These are phyloP conservation scores for Elongisporangium undulatum DNA, from an alignment of 352 stramenopile species.

Conservation along the genomic window DNA sequence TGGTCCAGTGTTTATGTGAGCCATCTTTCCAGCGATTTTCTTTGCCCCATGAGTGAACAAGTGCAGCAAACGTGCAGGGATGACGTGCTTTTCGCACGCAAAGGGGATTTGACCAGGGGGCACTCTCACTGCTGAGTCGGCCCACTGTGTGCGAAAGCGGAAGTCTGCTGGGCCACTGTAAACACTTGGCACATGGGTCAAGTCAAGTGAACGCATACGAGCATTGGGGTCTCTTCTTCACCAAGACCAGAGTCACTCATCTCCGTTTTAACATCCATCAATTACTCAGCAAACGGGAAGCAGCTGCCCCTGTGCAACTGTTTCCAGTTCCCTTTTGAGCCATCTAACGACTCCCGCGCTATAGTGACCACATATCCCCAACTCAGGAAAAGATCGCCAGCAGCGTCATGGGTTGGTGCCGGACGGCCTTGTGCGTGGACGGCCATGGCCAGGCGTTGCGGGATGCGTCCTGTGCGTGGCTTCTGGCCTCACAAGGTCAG, in stretches of 20 bases:
- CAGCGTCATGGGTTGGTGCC: background rate
- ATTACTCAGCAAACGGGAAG: no score
- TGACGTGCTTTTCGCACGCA: background rate
- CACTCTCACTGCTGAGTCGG: background rate
- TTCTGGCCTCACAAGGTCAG: constrained; percentile 23
- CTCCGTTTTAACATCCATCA: background rate
- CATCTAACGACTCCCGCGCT: background rate
- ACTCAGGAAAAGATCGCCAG: background rate
- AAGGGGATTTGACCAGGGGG: background rate
- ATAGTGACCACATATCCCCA: background rate
- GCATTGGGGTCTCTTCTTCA: background rate
- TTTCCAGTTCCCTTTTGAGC: no score
- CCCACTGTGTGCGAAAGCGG: no score
- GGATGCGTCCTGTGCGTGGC: constrained; percentile 17
- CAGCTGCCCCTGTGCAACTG: background rate
- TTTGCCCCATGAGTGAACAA: background rate
- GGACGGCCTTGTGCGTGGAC: constrained; percentile 16
- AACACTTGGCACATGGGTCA: background rate
- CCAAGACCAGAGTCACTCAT: background rate
- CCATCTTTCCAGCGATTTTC: background rate
- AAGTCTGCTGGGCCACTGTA: background rate
- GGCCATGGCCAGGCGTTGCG: constrained; percentile 16
- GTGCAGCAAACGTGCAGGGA: background rate
- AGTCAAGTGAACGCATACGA: background rate
- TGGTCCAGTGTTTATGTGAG: background rate